Evolutionary conservation across 148 eudicot species (phyloP), one percentile per base, ranked within the genome.

Genomic region (Rhododendron kiyosumense): DNA sequence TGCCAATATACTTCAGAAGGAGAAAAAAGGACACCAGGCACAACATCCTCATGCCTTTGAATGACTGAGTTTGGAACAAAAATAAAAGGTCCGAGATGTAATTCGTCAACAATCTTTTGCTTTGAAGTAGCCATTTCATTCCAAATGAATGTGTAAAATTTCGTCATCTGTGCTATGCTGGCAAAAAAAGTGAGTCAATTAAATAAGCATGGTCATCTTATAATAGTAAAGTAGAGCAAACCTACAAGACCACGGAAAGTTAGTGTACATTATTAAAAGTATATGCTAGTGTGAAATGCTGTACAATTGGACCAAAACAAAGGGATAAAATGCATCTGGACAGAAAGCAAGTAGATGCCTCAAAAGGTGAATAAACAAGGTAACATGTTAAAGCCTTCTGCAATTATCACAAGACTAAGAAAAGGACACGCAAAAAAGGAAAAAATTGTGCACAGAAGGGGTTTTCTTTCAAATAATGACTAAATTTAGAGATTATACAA

Each of bases 111-210:
- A 52, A 91, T 91, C 89, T 88, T 90, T 85, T 90, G 86, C 89
- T 92, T 91, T 81, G 94, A 91, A 63, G 85, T 85, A 88, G 90
- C 79, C 93, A 93, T 92, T 88, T 88, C 95, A 86, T 89, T 93
- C 94, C 94, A 94, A 57, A 97, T 83, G 84, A 90, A 93, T 36
- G 92, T 69, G 90, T 95, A 97, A 52, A 97, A 90, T 82, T 89
- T 94, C 81, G 93, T 92, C 99, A 97, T 97, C 87, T 97, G 99
- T 71, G 92, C 88, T 86, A 95, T 78, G 87, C 99, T 96, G 96
- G 75, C 36, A 84, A 84, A 57, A 85, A 82, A 84, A 81, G 54
- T 36, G 45, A 86, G 20, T 2, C 71, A 84, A 34, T 52, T 8
- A 81, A 52, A 76, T 84, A 74, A 89, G 87, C 5, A 48, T 73